Conservation (phyloP, 179 eudicot genomes). For the Gypsophila paniculata region DNA sequence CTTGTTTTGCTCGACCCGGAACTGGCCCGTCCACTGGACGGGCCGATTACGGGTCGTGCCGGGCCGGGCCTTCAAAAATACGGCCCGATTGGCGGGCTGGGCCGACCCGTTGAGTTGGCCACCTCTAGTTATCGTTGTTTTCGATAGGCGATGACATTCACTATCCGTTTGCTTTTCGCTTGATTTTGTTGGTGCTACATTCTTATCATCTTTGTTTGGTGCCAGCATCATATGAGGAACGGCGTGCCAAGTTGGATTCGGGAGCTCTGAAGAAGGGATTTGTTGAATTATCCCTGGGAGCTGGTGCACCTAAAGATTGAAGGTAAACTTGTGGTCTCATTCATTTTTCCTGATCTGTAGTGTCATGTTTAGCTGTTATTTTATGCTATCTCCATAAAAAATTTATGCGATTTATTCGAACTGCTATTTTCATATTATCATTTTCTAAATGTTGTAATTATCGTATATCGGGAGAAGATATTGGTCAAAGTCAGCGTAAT, state of each 20-base stretch:
- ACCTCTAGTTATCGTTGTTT: too few species aligned
- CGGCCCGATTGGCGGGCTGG: too few species aligned
- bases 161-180: background rate
- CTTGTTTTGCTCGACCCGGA: too few species aligned
- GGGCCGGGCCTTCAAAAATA: too few species aligned
- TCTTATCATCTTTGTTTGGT: conserved; percentile 18
- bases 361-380: background rate
- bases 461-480: too few species aligned
- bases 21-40: too few species aligned
- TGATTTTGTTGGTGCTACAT: background rate
- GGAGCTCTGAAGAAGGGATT: conserved; percentile 16
- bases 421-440: too few species aligned
- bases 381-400: too few species aligned
- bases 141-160: background rate
- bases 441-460: background rate
- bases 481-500: too few species aligned
- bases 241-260: conserved; percentile 46
- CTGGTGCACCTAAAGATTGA: conserved; percentile 11
- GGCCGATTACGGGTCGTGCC: too few species aligned
- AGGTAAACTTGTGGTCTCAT: background rate
- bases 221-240: conserved; percentile 76
- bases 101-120: too few species aligned
- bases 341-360: background rate
- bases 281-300: conserved; percentile 12
- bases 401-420: too few species aligned